Percentiles rank a stretch among this genome's conserved stretches.
Evolutionary conservation across 176 grass and related monocot species (phyloP).

Genomic region (Lolium perenne): DNA sequence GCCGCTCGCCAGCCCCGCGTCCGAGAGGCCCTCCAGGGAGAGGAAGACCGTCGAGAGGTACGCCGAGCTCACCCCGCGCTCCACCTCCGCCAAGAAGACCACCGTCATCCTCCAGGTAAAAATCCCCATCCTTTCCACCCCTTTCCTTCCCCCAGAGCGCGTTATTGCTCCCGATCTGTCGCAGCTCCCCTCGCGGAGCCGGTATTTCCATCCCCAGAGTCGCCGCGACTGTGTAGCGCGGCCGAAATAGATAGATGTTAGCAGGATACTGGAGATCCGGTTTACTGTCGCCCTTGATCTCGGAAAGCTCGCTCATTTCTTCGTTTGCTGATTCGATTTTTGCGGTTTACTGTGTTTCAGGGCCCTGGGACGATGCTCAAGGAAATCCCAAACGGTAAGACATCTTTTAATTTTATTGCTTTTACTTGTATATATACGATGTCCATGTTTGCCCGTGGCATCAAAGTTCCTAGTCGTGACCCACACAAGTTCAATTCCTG

Average conservation of each 20-base stretch:
- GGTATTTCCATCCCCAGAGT: too few relatives aligned
- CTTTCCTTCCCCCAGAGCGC: too few relatives aligned
- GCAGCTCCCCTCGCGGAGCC: not conserved
- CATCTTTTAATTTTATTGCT: not conserved
- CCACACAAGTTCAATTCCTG: not conserved
- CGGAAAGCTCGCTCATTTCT: not conserved
- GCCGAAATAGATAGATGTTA: not conserved
- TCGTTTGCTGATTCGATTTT: not conserved
- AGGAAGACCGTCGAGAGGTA: slow-evolving; percentile 92
- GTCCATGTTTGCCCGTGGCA: not conserved
- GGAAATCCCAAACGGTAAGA: slow-evolving; percentile 92
- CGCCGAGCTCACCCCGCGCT: slow-evolving; percentile 61
- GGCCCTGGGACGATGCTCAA: slow-evolving; percentile 93
- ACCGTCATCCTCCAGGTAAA: slow-evolving; percentile 70
- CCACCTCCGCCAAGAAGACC: slow-evolving; percentile 56
- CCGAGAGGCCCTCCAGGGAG: slow-evolving; percentile 78
- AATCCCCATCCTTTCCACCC: not conserved
- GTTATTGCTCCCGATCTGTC: slow-evolving; percentile 30
- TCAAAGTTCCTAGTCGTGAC: too few relatives aligned
- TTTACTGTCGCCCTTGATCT: not conserved
- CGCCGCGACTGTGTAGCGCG: too few relatives aligned
- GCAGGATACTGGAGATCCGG: not conserved
- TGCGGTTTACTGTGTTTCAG: slow-evolving; percentile 36
- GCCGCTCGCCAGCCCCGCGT: not conserved
- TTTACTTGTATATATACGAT: not conserved